A percentile compares a stretch with the other conserved stretches of the same genome.
Evolutionary conservation across 139 green algal genomes (phyloP).

Genomic region (Closterium sp.): DNA sequence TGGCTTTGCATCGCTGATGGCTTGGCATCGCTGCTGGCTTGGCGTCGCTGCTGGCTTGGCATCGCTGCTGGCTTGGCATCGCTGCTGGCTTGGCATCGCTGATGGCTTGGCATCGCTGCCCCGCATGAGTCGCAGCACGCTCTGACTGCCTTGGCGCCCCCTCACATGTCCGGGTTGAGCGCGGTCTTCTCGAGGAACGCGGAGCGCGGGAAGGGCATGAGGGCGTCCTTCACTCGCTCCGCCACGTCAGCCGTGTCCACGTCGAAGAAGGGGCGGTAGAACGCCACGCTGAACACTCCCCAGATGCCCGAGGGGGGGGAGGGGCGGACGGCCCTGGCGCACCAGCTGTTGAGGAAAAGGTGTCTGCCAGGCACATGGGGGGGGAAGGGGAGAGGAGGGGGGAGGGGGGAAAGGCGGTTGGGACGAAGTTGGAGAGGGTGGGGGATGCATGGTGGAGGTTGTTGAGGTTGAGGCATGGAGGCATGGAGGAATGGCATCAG

Average conservation of each 20-base stretch:
- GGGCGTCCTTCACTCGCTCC: slow-evolving; percentile 32
- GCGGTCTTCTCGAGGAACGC: slow-evolving; percentile 47
- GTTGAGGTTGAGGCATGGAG: not conserved
- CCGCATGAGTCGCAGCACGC: too few species aligned
- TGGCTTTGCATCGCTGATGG: too few species aligned
- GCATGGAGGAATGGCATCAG: too few species aligned
- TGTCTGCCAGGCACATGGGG: not conserved
- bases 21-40: too few species aligned
- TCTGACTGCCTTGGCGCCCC: too few species aligned
- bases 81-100: too few species aligned
- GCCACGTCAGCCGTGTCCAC: slow-evolving; percentile 51
- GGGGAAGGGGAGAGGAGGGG: not conserved
- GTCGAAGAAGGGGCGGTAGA: slow-evolving; percentile 51
- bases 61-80: too few species aligned
- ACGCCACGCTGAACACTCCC: slow-evolving; percentile 25
- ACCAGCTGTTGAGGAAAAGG: not conserved
- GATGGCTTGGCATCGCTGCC: too few species aligned
- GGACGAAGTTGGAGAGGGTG: not conserved
- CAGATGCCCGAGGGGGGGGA: not conserved
- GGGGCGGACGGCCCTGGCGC: not conserved
- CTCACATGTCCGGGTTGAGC: slow-evolving; percentile 47
- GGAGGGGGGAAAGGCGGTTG: too few species aligned
- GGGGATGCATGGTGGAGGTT: not conserved
- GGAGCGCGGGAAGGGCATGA: slow-evolving; percentile 30
- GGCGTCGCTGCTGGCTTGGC: too few species aligned